Conservation (phyloP, 345 rosid genomes). For the Syzygium oleosum region DNA sequence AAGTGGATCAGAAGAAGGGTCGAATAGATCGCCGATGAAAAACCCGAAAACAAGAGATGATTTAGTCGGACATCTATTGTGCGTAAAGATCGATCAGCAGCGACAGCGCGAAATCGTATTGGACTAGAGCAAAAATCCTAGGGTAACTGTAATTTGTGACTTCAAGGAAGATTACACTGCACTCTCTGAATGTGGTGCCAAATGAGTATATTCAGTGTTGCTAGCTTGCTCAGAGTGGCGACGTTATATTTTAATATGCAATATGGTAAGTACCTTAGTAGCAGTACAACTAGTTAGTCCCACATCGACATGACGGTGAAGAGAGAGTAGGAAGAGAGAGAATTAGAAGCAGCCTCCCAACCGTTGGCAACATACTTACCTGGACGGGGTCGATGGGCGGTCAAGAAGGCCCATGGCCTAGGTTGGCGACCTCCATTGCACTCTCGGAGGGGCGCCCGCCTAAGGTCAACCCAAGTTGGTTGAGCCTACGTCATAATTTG, state of each 20-base stretch:
- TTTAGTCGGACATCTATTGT: not conserved
- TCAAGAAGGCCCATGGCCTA: not conserved
- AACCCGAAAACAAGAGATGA: not conserved
- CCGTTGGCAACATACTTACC: not conserved
- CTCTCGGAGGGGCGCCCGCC: not conserved
- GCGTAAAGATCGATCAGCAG: not conserved
- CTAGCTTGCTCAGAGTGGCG: not conserved
- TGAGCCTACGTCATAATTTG: not conserved
- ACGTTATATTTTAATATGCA: not conserved
- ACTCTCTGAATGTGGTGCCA: not conserved
- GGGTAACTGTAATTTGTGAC: not conserved
- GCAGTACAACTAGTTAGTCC: not conserved
- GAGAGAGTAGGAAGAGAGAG: not conserved
- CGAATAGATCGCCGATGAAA: not conserved
- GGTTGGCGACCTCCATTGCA: slow-evolving; percentile 12
- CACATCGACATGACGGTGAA: not conserved
- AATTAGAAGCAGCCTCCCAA: accelerated
- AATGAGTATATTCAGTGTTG: not conserved
- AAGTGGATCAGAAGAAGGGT: not conserved
- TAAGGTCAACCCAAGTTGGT: not conserved
- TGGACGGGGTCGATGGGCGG: slow-evolving; percentile 1
- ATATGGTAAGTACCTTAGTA: not conserved
- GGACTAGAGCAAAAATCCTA: not conserved
- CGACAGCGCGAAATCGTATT: not conserved
- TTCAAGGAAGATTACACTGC: not conserved